Evolutionary conservation across 1,139 yeast species (phyloP).

Genomic region (Candida anutae): DNA sequence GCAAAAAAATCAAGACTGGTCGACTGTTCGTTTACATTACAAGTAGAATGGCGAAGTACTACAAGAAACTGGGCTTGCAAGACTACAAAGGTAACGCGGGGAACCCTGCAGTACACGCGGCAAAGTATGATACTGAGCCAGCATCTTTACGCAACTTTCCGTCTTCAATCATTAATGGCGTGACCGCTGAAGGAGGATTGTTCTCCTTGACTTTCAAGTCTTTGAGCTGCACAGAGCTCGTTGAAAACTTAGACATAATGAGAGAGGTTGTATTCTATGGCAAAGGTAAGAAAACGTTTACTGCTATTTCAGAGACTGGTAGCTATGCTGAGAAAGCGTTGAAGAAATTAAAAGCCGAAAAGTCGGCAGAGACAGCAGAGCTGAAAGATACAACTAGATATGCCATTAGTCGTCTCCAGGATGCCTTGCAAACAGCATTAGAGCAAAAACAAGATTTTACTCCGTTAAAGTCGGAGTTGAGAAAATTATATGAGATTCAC

Average conservation of each 20-base stretch:
- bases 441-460: constrained; percentile 9
- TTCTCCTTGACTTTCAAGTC: constrained; percentile 38
- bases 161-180: constrained; percentile 35
- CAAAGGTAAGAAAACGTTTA: background rate
- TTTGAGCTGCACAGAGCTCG: constrained; percentile 28
- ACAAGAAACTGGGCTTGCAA: constrained; percentile 6
- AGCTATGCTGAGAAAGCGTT: background rate
- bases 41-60: constrained; percentile 3
- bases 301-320: background rate
- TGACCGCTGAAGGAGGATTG: constrained; percentile 40
- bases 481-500: constrained; percentile 9
- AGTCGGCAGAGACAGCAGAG: constrained; percentile 9
- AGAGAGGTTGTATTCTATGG: constrained; percentile 6
- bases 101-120: constrained; percentile 11
- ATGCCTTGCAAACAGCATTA: constrained; percentile 12
- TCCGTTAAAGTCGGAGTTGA: constrained; percentile 11
- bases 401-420: constrained; percentile 7
- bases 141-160: constrained; percentile 30
- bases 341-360: background rate
- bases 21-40: too few species aligned
- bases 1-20: background rate
- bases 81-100: constrained; percentile 2
- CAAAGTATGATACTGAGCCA: constrained; percentile 25
- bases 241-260: constrained; percentile 31
- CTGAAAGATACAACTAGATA: constrained; percentile 13